Conservation (phyloP, 495 filamentous ascomycete genomes). For the Penicillium odoratum region DNA sequence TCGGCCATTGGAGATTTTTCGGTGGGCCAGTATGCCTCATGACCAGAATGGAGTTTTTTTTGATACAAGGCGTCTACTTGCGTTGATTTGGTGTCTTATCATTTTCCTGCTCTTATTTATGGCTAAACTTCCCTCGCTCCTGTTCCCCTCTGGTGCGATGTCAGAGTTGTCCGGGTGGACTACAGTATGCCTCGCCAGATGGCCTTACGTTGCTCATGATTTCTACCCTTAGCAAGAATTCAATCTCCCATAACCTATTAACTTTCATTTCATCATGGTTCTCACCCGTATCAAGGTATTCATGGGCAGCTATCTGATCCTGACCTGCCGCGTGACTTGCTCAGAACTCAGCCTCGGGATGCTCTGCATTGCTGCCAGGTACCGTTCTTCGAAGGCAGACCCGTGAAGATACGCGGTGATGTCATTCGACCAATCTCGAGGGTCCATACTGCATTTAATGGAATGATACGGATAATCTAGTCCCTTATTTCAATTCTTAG, state of each 20-base stretch:
- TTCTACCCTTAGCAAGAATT: neutral
- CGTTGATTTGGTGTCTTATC: neutral
- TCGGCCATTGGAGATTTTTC: neutral
- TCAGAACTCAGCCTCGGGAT: neutral
- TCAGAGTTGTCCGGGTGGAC: neutral
- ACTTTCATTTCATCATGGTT: neutral
- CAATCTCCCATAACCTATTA: neutral
- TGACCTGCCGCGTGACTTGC: neutral
- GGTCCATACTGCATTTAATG: neutral
- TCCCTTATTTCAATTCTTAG: neutral
- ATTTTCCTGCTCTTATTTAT: neutral
- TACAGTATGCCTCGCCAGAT: neutral
- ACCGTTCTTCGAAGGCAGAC: neutral
- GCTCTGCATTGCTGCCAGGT: neutral
- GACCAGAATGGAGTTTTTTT: neutral
- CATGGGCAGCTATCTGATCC: neutral
- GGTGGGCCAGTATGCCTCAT: neutral
- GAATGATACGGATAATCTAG: neutral
- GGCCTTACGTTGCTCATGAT: neutral
- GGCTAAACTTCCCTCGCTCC: neutral
- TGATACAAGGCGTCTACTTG: neutral
- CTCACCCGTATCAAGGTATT: neutral
- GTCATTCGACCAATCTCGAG: neutral
- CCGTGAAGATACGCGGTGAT: neutral
- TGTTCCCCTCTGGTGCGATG: neutral